phyloP scores from a whole-genome alignment of 2,329 filamentous ascomycete genomes.

The Dactylellina drechsleri region DNA sequence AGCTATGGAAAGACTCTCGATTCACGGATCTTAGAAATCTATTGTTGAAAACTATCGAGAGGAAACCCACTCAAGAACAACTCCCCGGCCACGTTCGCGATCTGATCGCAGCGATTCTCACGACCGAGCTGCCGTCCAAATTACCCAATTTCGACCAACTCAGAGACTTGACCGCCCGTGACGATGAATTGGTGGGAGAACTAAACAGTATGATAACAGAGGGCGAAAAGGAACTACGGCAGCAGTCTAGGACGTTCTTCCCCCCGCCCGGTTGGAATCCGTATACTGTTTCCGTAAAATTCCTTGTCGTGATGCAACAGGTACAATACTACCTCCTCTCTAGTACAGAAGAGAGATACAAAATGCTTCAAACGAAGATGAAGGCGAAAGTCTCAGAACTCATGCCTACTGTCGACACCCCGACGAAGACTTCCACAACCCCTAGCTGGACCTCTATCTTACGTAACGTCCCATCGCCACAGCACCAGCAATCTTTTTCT shows the following conservation, averaged over 20 bases:
- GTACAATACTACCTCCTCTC: background rate
- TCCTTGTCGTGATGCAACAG: background rate
- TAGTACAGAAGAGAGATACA: background rate
- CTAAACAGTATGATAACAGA: background rate
- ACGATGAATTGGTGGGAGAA: background rate
- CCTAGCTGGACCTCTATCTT: background rate
- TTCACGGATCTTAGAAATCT: conserved; percentile 2
- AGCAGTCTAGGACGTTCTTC: background rate
- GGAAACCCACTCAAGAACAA: background rate
- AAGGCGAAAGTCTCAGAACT: background rate
- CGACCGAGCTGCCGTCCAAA: conserved; percentile 6
- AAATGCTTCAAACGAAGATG: background rate
- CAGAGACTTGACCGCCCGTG: background rate
- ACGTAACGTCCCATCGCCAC: background rate
- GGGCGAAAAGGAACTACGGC: background rate
- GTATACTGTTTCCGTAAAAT: background rate
- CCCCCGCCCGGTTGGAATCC: background rate
- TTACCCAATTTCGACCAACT: conserved; percentile 9
- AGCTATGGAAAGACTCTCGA: conserved; percentile 10
- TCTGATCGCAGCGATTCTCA: conserved; percentile 10
- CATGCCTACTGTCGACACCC: background rate
- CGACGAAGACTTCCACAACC: background rate
- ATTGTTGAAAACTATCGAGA: background rate
- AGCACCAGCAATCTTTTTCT: too few relatives aligned
- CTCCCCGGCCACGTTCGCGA: conserved; percentile 34